Conservation (phyloP, 768 basidiomycete species). For the Panellus pusillus region DNA sequence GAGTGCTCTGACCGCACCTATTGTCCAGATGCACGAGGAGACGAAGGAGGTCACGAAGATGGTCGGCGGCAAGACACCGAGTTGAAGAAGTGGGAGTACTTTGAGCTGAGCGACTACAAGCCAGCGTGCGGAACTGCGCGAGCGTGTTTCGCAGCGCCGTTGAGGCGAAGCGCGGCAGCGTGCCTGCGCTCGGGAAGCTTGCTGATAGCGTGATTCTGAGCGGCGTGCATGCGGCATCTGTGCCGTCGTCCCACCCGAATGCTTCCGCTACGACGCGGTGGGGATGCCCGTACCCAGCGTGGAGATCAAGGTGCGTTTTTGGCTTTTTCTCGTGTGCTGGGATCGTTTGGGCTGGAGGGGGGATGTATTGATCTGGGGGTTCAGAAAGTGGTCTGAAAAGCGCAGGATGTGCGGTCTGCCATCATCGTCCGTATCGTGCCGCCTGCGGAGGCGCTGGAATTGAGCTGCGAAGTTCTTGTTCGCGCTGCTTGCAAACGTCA, state of each 20-base stretch:
- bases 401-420: too few species aligned
- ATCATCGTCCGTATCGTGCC: too few species aligned
- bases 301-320: constrained; percentile 86
- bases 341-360: not conserved
- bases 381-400: too few species aligned
- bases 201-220: constrained; percentile 81
- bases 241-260: constrained; percentile 80
- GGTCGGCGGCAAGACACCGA: constrained; percentile 85
- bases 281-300: constrained; percentile 87
- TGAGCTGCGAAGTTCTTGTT: too few species aligned
- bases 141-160: constrained; percentile 79
- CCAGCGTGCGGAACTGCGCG: constrained; percentile 54
- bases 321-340: too few species aligned
- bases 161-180: constrained; percentile 65
- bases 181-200: constrained; percentile 64
- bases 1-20: too few species aligned
- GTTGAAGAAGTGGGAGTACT: constrained; percentile 96
- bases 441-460: too few species aligned
- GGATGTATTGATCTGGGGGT: too few species aligned
- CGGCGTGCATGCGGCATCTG: constrained; percentile 95
- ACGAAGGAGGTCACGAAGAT: constrained; percentile 86
- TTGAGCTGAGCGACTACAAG: constrained; percentile 86
- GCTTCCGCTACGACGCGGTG: constrained; percentile 71
- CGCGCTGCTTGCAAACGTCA: too few species aligned
- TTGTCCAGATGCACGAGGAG: constrained; percentile 75